Conservation (phyloP, 2,329 filamentous ascomycete species). For the Arthroderma uncinatum region DNA sequence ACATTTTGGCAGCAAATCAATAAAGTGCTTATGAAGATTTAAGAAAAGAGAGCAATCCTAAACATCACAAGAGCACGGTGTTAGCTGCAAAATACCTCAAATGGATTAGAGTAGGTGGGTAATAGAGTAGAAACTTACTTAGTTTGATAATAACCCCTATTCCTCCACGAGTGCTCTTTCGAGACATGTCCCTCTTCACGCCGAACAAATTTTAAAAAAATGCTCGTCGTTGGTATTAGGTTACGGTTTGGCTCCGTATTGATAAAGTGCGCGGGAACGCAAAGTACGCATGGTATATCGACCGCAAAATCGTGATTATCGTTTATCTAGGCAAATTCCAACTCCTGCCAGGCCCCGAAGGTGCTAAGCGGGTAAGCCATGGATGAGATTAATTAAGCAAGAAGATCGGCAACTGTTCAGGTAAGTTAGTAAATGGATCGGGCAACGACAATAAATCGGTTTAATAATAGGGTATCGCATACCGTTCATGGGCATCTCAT, state of each 20-base stretch:
- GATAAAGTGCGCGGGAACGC: background rate
- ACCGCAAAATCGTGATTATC: background rate
- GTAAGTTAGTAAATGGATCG: background rate
- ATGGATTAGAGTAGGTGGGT: background rate
- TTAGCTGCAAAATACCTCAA: background rate
- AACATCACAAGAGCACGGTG: background rate
- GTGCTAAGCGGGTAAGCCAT: background rate
- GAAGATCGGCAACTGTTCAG: constrained; percentile 19
- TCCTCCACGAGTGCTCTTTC: constrained; percentile 14
- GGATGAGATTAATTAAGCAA: constrained; percentile 13
- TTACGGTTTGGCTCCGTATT: background rate
- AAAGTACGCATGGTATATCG: background rate
- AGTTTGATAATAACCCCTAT: constrained; percentile 14
- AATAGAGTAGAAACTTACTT: constrained; percentile 10
- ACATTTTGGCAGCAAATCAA: background rate
- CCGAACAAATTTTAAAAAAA: background rate
- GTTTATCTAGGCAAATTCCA: background rate
- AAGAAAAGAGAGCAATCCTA: constrained; percentile 3
- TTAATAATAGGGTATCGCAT: constrained; percentile 29
- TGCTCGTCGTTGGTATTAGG: background rate
- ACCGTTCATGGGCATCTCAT: constrained; percentile 98
- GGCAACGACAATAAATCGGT: background rate
- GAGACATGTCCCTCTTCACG: background rate
- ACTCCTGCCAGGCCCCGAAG: background rate
- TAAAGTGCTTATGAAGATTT: background rate